These are phyloP conservation scores for Ophiostoma tasmaniense DNA, from an alignment of 2,329 filamentous ascomycete species.

Conservation along the genomic window DNA sequence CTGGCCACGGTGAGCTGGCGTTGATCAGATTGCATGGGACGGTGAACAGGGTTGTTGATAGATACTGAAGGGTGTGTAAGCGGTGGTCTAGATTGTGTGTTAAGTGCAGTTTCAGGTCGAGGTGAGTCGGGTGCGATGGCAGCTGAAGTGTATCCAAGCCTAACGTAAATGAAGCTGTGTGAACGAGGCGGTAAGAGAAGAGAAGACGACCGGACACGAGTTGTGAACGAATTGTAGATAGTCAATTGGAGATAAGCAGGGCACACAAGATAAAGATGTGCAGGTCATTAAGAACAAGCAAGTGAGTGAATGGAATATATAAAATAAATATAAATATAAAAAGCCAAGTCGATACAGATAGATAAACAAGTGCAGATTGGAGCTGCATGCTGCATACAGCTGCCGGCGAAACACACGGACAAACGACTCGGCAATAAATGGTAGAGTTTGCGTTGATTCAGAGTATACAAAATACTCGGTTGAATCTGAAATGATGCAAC, in stretches of 20 bases:
- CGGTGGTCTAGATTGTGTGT: neutral
- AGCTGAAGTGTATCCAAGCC: neutral
- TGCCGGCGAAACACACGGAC: neutral
- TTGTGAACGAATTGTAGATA: neutral
- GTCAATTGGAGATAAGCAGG: no score
- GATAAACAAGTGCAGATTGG: neutral
- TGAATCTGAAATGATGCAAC: neutral
- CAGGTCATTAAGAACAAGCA: neutral
- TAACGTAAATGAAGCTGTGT: neutral
- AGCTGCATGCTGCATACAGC: neutral
- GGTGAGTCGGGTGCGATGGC: neutral
- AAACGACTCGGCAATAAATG: neutral
- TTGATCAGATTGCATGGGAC: neutral
- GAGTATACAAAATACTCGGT: neutral
- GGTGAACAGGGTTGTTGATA: neutral
- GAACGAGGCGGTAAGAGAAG: neutral
- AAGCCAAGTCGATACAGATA: neutral
- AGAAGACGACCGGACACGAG: neutral
- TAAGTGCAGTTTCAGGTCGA: neutral
- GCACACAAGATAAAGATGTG: neutral
- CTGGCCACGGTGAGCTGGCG: neutral
- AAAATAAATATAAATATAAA: no score
- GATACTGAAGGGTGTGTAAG: neutral
- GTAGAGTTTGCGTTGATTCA: neutral
- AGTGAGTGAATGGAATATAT: no score